phyloP scores from a whole-genome alignment of 352 stramenopile species.

The Phytophthora meadii region DNA sequence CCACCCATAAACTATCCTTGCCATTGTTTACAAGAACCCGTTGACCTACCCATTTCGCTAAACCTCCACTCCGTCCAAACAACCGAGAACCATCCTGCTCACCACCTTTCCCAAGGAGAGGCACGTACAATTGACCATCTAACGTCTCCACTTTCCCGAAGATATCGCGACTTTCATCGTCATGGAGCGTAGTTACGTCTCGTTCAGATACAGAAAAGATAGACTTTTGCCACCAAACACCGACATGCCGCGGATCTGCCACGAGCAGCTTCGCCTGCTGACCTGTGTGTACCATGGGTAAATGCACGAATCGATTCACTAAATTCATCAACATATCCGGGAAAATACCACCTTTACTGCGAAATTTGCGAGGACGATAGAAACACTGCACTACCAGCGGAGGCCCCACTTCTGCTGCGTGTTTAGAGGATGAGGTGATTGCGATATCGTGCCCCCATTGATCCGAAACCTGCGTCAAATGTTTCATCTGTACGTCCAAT shows the following conservation, averaged over 20 bases:
- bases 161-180: slow-evolving; percentile 59
- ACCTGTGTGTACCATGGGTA: slow-evolving; percentile 42
- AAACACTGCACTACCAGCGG: slow-evolving; percentile 41
- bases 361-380: slow-evolving; percentile 62
- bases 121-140: slow-evolving; percentile 69
- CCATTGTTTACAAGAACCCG: slow-evolving; percentile 72
- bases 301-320: slow-evolving; percentile 48
- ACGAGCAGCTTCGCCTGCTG: slow-evolving; percentile 63
- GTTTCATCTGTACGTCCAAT: slow-evolving; percentile 65
- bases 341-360: slow-evolving; percentile 71
- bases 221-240: slow-evolving; percentile 76
- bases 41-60: slow-evolving; percentile 65
- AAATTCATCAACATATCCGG: slow-evolving; percentile 56
- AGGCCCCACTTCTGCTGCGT: slow-evolving; percentile 8
- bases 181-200: slow-evolving; percentile 66
- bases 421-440: slow-evolving; percentile 19
- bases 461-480: slow-evolving; percentile 56
- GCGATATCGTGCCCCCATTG: slow-evolving; percentile 70
- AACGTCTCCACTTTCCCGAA: slow-evolving; percentile 57
- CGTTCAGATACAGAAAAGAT: slow-evolving; percentile 57
- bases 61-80: slow-evolving; percentile 42
- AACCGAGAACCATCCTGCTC: slow-evolving; percentile 50
- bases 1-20: slow-evolving; percentile 74
- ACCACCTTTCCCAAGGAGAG: slow-evolving; percentile 41
- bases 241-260: slow-evolving; percentile 53